A percentile compares a stretch with the other conserved stretches of the same genome.
Conservation (phyloP, 1,139 yeast genomes). For the Candida freyschussii region DNA sequence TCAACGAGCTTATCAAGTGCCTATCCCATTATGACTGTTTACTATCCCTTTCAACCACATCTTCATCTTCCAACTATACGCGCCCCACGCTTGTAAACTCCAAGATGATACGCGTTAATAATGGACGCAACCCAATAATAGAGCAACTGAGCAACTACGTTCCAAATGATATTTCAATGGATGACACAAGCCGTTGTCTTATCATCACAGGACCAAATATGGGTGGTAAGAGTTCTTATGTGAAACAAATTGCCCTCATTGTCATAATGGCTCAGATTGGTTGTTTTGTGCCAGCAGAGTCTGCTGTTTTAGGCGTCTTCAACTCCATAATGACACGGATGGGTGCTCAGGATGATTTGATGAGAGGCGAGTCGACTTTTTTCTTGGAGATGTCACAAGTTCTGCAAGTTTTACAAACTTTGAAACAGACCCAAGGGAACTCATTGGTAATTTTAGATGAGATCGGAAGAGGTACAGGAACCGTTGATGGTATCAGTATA, state of each 20-base stretch:
- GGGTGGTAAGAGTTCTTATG: constrained; percentile 52
- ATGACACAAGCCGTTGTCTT: constrained; percentile 44
- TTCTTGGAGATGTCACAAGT: constrained; percentile 47
- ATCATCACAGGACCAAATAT: constrained; percentile 61
- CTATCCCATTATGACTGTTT: constrained; percentile 71
- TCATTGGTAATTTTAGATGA: constrained; percentile 46
- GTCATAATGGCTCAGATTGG: constrained; percentile 49
- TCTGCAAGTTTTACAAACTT: constrained; percentile 34
- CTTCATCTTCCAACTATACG: constrained; percentile 45
- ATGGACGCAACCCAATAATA: constrained; percentile 78
- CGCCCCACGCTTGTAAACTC: constrained; percentile 54
- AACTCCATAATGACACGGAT: constrained; percentile 41
- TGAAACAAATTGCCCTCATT: constrained; percentile 42
- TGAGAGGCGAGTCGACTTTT: constrained; percentile 43
- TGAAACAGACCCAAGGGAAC: constrained; percentile 21
- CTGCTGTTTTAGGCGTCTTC: constrained; percentile 37
- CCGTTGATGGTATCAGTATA: constrained; percentile 83
- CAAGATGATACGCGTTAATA: constrained; percentile 41
- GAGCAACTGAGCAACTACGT: constrained; percentile 58
- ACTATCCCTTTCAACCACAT: constrained; percentile 62
- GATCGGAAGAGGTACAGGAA: constrained; percentile 67
- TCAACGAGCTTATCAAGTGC: constrained; percentile 46
- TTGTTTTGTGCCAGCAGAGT: constrained; percentile 46
- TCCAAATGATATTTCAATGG: constrained; percentile 61
- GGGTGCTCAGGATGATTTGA: constrained; percentile 40